A percentile compares a stretch with the other conserved stretches of the same genome.
These are phyloP conservation scores for Tuber calosporum DNA, from an alignment of 495 filamentous ascomycete species.

Conservation along the genomic window DNA sequence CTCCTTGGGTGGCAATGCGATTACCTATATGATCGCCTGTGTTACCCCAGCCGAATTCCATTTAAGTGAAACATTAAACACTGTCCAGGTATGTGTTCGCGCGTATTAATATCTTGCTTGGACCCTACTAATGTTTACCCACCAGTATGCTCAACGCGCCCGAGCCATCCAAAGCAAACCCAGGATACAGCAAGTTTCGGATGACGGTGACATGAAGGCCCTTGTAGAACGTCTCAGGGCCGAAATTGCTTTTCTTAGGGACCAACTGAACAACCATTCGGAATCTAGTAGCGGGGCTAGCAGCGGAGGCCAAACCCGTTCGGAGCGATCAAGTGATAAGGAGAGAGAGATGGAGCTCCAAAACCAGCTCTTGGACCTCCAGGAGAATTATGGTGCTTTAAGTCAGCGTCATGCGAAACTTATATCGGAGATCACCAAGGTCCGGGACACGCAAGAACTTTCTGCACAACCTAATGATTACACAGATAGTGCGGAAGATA, in stretches of 20 bases:
- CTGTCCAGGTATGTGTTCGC: constrained; percentile 51
- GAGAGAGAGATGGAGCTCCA: constrained; percentile 71
- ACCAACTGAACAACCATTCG: constrained; percentile 70
- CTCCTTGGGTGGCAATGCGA: constrained; percentile 94
- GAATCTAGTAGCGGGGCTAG: constrained; percentile 61
- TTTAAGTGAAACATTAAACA: constrained; percentile 94
- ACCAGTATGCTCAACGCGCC: constrained; percentile 89
- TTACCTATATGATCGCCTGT: constrained; percentile 99
- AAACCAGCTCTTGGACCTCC: constrained; percentile 83
- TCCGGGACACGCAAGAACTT: constrained; percentile 58
- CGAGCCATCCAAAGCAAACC: constrained; percentile 97
- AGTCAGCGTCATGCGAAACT: constrained; percentile 88
- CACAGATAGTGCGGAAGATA: constrained; percentile 75
- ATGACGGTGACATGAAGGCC: constrained; percentile 91
- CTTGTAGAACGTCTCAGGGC: constrained; percentile 89
- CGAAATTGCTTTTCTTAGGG: constrained; percentile 86
- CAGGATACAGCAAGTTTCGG: constrained; percentile 79
- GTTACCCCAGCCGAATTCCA: constrained; percentile 96
- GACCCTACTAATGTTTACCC: constrained; percentile 12
- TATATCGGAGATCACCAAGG: constrained; percentile 86
- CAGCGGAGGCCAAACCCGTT: constrained; percentile 26
- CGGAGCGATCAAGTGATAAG: constrained; percentile 71
- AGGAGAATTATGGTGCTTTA: constrained; percentile 89
- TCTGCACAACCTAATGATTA: constrained; percentile 50
- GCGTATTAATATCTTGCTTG: neutral